Conservation (phyloP, 2,329 filamentous ascomycete species). For the Diaporthe citriasiana region DNA sequence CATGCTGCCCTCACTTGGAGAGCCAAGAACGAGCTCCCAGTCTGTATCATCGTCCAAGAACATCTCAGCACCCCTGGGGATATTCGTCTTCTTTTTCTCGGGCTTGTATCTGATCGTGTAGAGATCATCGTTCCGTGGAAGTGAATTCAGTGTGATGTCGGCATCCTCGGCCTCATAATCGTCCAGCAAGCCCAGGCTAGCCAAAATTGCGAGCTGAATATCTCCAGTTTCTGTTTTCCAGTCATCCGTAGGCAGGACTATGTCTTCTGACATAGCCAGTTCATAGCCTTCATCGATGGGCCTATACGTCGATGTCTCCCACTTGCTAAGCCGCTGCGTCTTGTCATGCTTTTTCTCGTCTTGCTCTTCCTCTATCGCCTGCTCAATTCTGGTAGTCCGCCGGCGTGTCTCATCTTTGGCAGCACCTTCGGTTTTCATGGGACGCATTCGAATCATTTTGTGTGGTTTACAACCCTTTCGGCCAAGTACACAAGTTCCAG, state of each 20-base stretch:
- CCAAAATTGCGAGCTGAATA: neutral
- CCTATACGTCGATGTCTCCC: conserved; percentile 5
- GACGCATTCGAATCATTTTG: conserved; percentile 9
- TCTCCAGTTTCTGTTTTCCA: neutral
- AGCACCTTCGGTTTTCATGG: neutral
- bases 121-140: neutral
- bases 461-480: neutral
- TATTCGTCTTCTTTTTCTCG: neutral
- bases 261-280: neutral
- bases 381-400: neutral
- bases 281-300: conserved; percentile 2
- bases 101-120: conserved; percentile 17
- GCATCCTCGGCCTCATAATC: conserved; percentile 15
- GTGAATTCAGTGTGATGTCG: conserved; percentile 1
- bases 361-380: neutral
- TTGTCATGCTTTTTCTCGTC: neutral
- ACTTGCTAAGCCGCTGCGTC: conserved; percentile 1
- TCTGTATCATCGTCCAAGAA: neutral
- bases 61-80: neutral
- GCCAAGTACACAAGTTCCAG: neutral
- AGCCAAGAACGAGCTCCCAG: neutral
- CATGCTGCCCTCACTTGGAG: neutral
- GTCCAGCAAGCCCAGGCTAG: conserved; percentile 7
- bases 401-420: conserved; percentile 5
- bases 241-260: neutral